Conservation (phyloP, 2,329 filamentous ascomycete genomes). For the Diaporthe sp. region DNA sequence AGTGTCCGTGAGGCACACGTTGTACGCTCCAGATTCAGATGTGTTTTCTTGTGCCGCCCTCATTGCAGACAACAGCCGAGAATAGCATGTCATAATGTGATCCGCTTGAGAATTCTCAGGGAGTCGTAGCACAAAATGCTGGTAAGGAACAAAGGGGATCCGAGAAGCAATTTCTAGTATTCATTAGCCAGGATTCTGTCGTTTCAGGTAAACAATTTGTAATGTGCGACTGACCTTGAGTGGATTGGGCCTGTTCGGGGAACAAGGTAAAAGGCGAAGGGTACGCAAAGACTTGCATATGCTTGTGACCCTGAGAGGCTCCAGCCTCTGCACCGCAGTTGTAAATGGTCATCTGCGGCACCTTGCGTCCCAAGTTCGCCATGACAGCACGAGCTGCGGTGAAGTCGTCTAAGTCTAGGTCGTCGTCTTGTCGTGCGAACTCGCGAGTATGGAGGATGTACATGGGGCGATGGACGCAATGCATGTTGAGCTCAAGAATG, state of each 20-base stretch:
- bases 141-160: background rate
- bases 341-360: background rate
- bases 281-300: background rate
- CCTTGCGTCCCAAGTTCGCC: background rate
- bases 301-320: background rate
- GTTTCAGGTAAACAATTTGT: background rate
- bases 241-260: background rate
- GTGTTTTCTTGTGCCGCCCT: background rate
- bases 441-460: background rate
- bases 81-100: background rate
- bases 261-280: background rate
- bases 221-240: background rate
- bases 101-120: background rate
- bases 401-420: background rate
- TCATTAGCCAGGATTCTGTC: background rate
- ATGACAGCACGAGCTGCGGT: background rate
- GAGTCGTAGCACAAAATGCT: background rate
- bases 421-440: background rate
- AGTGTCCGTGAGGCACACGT: background rate
- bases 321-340: background rate
- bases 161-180: background rate
- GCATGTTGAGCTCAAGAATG: background rate
- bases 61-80: background rate
- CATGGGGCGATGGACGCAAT: background rate
- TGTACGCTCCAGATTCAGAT: background rate